phyloP scores from a whole-genome alignment of 345 rosid species.

The Eucalyptus pumila region DNA sequence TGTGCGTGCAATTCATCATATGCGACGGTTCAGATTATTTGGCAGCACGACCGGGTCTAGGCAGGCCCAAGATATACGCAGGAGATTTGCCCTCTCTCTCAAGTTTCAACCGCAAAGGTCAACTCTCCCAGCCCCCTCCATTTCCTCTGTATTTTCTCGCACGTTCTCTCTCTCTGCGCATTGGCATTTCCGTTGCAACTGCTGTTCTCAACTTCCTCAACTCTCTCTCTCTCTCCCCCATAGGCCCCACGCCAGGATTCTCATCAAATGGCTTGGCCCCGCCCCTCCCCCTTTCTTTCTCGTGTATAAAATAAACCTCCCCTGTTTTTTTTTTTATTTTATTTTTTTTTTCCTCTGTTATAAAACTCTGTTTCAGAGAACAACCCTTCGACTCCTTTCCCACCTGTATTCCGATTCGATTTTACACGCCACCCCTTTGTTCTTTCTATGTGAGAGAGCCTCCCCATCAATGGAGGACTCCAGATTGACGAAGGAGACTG shows the following conservation, averaged over 20 bases:
- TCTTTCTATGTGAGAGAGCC: neutral
- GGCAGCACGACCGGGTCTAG: neutral
- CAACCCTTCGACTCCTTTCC: neutral
- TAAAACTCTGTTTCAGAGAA: neutral
- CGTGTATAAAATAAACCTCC: neutral
- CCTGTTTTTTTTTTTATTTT: neutral
- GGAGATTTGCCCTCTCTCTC: neutral
- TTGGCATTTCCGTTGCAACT: slow-evolving; percentile 13
- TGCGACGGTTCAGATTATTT: neutral
- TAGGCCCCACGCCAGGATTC: slow-evolving; percentile 16
- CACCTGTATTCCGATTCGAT: neutral
- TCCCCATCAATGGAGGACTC: neutral
- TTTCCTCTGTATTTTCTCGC: slow-evolving; percentile 3
- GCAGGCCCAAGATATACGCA: neutral
- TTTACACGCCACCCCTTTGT: neutral
- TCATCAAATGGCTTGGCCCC: neutral
- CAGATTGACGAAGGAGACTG: neutral
- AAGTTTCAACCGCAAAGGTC: slow-evolving; percentile 12
- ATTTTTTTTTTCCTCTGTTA: neutral
- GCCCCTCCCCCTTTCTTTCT: neutral
- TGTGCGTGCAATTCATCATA: neutral
- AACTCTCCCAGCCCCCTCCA: slow-evolving; percentile 2
- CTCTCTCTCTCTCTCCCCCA: slow-evolving; percentile 9
- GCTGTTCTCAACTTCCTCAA: slow-evolving; percentile 35
- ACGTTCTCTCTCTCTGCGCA: slow-evolving; percentile 7